Base-by-base conservation (phyloP, 768 basidiomycete genomes). In the Lyophyllum shimeji region DNA sequence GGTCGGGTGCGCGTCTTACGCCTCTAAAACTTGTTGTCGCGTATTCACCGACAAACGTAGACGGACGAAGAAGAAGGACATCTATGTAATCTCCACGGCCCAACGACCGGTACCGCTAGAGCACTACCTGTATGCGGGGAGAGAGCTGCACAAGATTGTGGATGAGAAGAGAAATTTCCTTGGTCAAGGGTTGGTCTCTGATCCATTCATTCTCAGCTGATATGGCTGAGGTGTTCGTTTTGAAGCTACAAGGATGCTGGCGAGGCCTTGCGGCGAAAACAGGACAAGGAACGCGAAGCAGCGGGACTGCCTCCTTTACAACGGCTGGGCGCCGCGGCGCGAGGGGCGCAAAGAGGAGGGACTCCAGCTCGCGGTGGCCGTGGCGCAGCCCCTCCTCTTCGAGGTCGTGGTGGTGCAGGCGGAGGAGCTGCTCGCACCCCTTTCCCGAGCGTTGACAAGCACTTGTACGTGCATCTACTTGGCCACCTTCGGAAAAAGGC, bases 21-120 rank as follows among this genome's bases (percentile, higher is more conserved):
- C 52, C 13, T 15, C 44, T 31, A 40, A 25, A 21, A 8, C 34
- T 45, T n/a, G 29, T 50, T 37, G 18, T 25, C 13, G 11, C 20
- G 44, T 13, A n/a, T 50, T 56, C 56, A 62, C 24, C 58, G 53
- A 29, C 50, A 12, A 29, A 46, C 29, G 8, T 62, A 98, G 96
- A 6, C 91, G 97, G 15, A 99, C 97, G 1, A 98, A 99, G 76
- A 96, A 95, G 79, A 98, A 98, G 70, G 95, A 98, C 60, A 98
- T 99, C 52, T 98, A 98, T 69, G 97, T 99, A 46, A 98, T 99
- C 60, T 96, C 93, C 8, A 99, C 97, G 0, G 85, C 89, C 2
- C 95, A 98, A 70, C 82, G 97, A 52, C 97, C 97, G 0, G 97
- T 99, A 6, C 97, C 97, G 5, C 79, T 99, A 52, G 96, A 98